phyloP scores from a whole-genome alignment of 2,329 filamentous ascomycete genomes.

The Fusarium sp. region DNA sequence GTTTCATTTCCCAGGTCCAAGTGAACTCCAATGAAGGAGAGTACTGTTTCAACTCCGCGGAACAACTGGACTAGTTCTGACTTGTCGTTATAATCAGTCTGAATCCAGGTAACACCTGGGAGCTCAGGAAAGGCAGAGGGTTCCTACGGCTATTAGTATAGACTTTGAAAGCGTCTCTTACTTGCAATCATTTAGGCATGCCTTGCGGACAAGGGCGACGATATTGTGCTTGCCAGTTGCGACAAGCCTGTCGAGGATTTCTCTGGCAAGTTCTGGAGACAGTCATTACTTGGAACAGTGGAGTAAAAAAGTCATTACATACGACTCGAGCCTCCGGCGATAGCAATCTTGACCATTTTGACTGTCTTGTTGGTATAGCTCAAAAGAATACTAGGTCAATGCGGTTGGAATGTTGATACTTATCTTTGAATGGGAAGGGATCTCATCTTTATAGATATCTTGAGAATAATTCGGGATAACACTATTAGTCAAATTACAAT shows the following conservation, averaged over 20 bases:
- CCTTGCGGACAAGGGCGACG: neutral
- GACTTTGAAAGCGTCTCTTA: fast-evolving
- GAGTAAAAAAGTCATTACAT: fast-evolving
- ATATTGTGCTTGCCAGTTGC: neutral
- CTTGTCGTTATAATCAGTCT: neutral
- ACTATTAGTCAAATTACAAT: fast-evolving
- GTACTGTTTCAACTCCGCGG: neutral
- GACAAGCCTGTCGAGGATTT: slow-evolving; percentile 11
- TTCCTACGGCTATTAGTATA: fast-evolving
- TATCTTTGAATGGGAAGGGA: fast-evolving
- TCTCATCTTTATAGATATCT: neutral
- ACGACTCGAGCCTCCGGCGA: slow-evolving; percentile 10
- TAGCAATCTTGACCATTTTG: slow-evolving; percentile 13
- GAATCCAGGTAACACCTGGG: neutral
- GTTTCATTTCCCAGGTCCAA: neutral
- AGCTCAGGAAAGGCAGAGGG: neutral
- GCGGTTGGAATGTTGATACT: fast-evolving
- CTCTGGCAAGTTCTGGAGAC: neutral
- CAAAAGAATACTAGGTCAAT: fast-evolving
- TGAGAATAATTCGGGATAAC: fast-evolving
- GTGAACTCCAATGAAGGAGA: slow-evolving; percentile 8
- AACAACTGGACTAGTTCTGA: neutral
- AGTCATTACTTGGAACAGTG: fast-evolving
- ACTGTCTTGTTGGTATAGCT: fast-evolving
- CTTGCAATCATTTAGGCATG: fast-evolving